Evolutionary conservation across 2,329 filamentous ascomycete genomes (phyloP), one percentile per base, ranked within the genome.

Genomic region (Dothiorella sarmentorum): DNA sequence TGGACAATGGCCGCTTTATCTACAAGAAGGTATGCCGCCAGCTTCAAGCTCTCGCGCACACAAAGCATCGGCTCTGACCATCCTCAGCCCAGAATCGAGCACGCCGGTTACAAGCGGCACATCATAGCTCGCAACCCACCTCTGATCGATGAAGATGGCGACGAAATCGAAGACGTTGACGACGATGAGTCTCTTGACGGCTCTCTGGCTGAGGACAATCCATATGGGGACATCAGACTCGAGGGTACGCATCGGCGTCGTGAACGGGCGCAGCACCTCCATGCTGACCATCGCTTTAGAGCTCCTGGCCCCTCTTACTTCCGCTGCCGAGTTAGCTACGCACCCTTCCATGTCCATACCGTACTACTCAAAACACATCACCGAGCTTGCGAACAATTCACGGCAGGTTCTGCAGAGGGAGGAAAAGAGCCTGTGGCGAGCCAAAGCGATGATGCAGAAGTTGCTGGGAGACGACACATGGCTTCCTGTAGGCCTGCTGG

Each of bases 111-210:
- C 68, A 79, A 82, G 60, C 82, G 90, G 68, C 80, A 85, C 57
- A 90, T 92, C 64, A 85, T 95, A 63, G 84, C 85, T 71, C 84
- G 83, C 64, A 93, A 91, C 65, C 87, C 88, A 4, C 82, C 84
- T 10, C 78, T 89, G 45, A 78, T 89, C 63, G 89, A 93, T 73
- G 85, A 90, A 44, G 89, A 93, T 65, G 89, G 89, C 62, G 91
- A 89, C 69, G 85, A 90, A 62, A 77, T 91, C 58, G 86, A 90
- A 40, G 87, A 84, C 68, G 85, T 87, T 61, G 87, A 90, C 60
- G 86, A 89, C 59, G 83, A 85, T 61, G 83, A 86, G 40, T 83
- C 45, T 18, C 18, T 85, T 85, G n/a, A 81, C 85, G 4, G 65
- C 24, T 56, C 58, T 74, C 33, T 55, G 15, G 57, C 57, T 4